Evolutionary conservation across 2,329 filamentous ascomycete genomes (phyloP).

Genomic region (Alternaria incomplexa): DNA sequence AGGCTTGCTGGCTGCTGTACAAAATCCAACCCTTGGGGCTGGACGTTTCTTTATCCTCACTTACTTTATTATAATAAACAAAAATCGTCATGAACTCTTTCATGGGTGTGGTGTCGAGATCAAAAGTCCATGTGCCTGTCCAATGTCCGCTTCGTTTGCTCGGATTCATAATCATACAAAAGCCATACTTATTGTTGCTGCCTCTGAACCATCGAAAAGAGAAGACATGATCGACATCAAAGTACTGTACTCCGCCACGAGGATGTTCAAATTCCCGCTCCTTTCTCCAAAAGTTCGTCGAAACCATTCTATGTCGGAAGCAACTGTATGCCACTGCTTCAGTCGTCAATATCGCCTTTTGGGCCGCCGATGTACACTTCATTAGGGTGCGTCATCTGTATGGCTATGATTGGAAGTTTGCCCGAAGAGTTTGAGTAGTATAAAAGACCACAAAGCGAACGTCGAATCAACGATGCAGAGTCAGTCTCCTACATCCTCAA

Average conservation of each 20-base stretch:
- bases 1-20: not conserved
- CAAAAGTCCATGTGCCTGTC: fast-evolving
- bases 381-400: too few species aligned
- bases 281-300: not conserved
- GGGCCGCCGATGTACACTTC: too few species aligned
- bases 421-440: not conserved
- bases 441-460: not conserved
- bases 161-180: too few species aligned
- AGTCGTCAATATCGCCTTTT: too few species aligned
- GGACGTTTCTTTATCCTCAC: not conserved
- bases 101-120: not conserved
- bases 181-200: too few species aligned
- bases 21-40: not conserved
- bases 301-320: too few species aligned
- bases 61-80: not conserved
- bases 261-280: fast-evolving
- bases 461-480: too few species aligned
- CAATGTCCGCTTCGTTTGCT: not conserved
- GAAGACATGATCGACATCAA: fast-evolving
- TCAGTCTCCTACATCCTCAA: not conserved
- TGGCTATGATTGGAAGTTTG: not conserved
- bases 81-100: too few species aligned
- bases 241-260: not conserved
- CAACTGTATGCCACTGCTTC: too few species aligned
- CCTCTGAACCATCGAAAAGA: not conserved